Base-by-base conservation (phyloP, 1,284 basidiomycete genomes). In the Ceratobasidium sp. region DNA sequence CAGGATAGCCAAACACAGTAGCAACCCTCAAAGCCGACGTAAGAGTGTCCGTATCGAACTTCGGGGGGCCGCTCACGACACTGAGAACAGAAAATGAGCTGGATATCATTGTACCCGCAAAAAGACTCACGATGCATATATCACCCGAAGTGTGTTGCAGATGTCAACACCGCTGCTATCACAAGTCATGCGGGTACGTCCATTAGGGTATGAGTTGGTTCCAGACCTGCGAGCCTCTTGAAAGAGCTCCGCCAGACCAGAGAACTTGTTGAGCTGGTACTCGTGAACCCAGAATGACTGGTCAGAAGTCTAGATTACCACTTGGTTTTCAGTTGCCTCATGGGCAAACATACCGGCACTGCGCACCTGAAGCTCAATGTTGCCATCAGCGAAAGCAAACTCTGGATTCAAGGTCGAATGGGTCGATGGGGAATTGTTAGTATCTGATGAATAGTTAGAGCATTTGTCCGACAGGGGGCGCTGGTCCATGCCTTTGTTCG, bases 231-330 rank as follows among this genome's bases (percentile, higher is more conserved):
- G 49, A 16, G 47, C 38, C 35, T 67, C 28, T 7, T 44, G 16
- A 23, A 67, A 43, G n/a, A 43, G 35, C 5, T 46, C 35, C 21
- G 52, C 64, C 2, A 67, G n/a, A 11, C 23, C 38, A 18, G 35
- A 21, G 23, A 67, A 67, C 41, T 55, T 67, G 50, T 14, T 44
- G 49, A 67, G 64, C 21, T 67, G 64, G 26, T 54, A 67, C 38
- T 67, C 64, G 38, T 67, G 64, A 9, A 67, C 23, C 64, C 64
- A 67, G 28, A 67, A 67, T 35, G 26, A 28, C 7, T 35, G 49
- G 11, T 46, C 47, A 41, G 13, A n/a, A 28, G 49, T 67, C 50
- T 52, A 16, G n/a, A 43, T 16, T 38, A 23, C 64, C 28, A 47
- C 18, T 16, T n/a, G 23, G 14, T 41, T 30, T 11, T 38, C 0